Percentiles rank a stretch among this genome's conserved stretches.
Conservation (phyloP, 306 rosid genomes). For the Cucumis sativus region Cucumber_9930_V3 NC_026661.2:22302501-22303000, state of each 20-base stretch:
- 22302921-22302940: too few relatives aligned
- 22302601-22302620: neutral
- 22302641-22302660: neutral
- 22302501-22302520: constrained; percentile 16
- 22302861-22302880: too few relatives aligned
- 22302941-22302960: too few relatives aligned
- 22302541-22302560: constrained; percentile 56
- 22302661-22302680: neutral
- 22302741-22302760: constrained; percentile 72
- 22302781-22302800: neutral
- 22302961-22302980: neutral
- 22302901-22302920: too few relatives aligned
- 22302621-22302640: neutral
- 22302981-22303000: neutral
- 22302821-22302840: neutral
- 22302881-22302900: too few relatives aligned
- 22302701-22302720: constrained; percentile 74
- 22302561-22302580: constrained; percentile 24
- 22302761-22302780: constrained; percentile 25
- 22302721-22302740: constrained; percentile 65
- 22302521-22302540: constrained; percentile 36
- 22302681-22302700: constrained; percentile 73
- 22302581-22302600: neutral
- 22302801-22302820: neutral
- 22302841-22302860: too few relatives aligned